phyloP scores from a whole-genome alignment of 306 rosid species.

The Sindora glabra region DNA sequence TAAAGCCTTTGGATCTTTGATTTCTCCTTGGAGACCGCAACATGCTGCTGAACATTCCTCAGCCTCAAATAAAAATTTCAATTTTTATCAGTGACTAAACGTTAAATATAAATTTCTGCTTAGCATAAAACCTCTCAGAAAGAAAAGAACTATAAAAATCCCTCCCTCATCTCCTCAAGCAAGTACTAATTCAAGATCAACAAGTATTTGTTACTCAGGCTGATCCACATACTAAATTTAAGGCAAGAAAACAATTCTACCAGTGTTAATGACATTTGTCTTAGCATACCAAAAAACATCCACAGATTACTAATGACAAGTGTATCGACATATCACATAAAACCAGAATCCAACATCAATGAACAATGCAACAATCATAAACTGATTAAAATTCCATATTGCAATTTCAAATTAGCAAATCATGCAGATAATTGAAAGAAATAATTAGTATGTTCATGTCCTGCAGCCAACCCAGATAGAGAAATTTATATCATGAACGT shows the following conservation, averaged over 20 bases:
- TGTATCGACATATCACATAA: neutral
- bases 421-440: neutral
- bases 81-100: slow-evolving; percentile 2
- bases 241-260: neutral
- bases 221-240: neutral
- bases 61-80: slow-evolving; percentile 14
- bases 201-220: neutral
- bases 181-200: neutral
- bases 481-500: neutral
- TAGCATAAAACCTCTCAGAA: too few species aligned
- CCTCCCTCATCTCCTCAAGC: too few species aligned
- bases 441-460: neutral
- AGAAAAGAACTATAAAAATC: too few species aligned
- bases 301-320: neutral
- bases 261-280: neutral
- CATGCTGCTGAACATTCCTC: slow-evolving; percentile 48
- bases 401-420: neutral
- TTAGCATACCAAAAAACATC: neutral
- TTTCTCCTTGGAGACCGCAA: slow-evolving; percentile 68
- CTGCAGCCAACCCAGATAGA: slow-evolving; percentile 10
- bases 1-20: slow-evolving; percentile 72
- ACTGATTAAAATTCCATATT: neutral
- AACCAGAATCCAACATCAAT: neutral
- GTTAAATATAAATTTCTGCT: too few species aligned
- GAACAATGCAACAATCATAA: neutral